Conservation (phyloP, 257 asterid species). For the Euphrasia confusa region DNA sequence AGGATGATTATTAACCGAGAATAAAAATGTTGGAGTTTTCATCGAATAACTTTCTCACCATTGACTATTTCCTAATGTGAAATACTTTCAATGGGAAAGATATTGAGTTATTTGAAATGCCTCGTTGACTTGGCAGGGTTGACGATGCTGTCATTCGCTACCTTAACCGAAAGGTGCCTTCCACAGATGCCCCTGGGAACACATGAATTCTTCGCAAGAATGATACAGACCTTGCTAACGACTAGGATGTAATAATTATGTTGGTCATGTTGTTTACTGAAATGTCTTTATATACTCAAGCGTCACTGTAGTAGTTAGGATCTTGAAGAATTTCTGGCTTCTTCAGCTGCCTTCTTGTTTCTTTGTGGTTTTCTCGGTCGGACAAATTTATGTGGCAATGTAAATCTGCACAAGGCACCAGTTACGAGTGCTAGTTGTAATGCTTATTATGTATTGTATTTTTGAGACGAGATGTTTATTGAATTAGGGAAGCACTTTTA, state of each 20-base stretch:
- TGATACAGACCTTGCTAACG: constrained; percentile 15
- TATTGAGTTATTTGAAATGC: constrained; percentile 22
- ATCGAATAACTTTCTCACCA: no score
- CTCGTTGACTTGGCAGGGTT: constrained; percentile 54
- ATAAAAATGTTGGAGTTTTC: no score
- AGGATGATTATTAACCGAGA: no score
- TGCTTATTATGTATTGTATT: constrained; percentile 25
- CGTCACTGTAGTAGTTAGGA: constrained; percentile 14
- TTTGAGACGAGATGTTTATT: not conserved
- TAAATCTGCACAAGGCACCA: constrained; percentile 17
- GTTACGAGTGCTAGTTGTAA: constrained; percentile 20
- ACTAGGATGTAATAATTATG: not conserved
- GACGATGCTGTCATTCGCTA: constrained; percentile 97
- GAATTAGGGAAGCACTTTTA: not conserved
- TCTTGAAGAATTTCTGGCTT: not conserved
- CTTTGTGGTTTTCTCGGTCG: not conserved
- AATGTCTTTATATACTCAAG: constrained; percentile 5
- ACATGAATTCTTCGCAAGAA: constrained; percentile 30
- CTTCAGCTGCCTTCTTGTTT: not conserved
- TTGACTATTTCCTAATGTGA: not conserved
- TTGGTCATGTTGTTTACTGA: constrained; percentile 2
- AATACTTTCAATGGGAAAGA: not conserved
- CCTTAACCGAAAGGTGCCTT: constrained; percentile 76
- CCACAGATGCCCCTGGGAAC: constrained; percentile 64
- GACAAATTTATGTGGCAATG: not conserved